A percentile compares a stretch with the other conserved stretches of the same genome.
Conservation (phyloP, 2,329 filamentous ascomycete genomes). For the Thyridium curvatum region DNA sequence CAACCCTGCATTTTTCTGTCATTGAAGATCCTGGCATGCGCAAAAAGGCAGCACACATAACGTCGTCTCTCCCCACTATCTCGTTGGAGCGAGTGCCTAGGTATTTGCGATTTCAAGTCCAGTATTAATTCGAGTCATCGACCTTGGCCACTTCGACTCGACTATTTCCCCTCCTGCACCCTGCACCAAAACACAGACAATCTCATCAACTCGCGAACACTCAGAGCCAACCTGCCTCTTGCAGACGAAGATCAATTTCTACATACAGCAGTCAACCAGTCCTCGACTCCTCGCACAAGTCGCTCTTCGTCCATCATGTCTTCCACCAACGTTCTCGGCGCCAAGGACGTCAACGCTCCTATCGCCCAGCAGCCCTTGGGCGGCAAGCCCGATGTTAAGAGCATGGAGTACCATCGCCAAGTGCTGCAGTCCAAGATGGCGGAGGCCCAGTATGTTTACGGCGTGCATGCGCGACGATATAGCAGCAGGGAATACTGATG, state of each 20-base stretch:
- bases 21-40: too few relatives aligned
- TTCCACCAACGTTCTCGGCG: constrained; percentile 50
- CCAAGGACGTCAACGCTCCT: constrained; percentile 59
- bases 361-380: constrained; percentile 47
- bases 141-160: too few relatives aligned
- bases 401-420: constrained; percentile 74
- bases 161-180: too few relatives aligned
- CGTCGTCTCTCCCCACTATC: too few relatives aligned
- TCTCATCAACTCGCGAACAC: background rate
- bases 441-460: constrained; percentile 50
- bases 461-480: background rate
- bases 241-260: too few relatives aligned
- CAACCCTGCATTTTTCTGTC: constrained; percentile 2
- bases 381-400: constrained; percentile 44
- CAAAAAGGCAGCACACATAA: too few relatives aligned
- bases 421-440: constrained; percentile 67
- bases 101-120: too few relatives aligned
- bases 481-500: background rate
- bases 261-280: background rate
- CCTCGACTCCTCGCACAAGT: constrained; percentile 1
- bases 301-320: constrained; percentile 39
- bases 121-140: background rate
- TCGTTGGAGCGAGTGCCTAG: too few relatives aligned
- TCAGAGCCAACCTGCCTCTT: too few relatives aligned
- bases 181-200: background rate